A percentile compares a stretch with the other conserved stretches of the same genome.
Evolutionary conservation across 139 green algal species (phyloP).

Genomic region (Edaphochlamys debaryana): DNA sequence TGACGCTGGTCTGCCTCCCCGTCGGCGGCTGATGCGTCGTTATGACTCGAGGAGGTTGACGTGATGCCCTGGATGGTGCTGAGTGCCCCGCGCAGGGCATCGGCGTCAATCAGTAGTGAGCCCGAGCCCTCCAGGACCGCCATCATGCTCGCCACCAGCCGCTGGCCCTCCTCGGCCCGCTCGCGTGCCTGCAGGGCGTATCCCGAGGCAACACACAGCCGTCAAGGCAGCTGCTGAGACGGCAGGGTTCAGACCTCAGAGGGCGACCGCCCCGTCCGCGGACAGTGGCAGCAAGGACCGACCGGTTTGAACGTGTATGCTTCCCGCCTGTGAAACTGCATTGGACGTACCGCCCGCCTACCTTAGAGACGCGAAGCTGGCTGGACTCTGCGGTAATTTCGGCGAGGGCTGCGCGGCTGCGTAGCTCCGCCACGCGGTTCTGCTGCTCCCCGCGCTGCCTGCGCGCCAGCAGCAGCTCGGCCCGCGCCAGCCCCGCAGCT

Average conservation of each 20-base stretch:
- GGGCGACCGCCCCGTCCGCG: too few species aligned
- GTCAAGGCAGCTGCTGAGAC: not conserved
- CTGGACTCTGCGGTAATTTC: not conserved
- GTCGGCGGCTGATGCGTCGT: too few species aligned
- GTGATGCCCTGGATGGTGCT: too few species aligned
- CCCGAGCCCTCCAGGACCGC: not conserved
- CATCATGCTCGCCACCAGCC: not conserved
- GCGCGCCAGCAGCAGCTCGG: not conserved
- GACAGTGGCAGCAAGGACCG: too few species aligned
- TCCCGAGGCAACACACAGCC: not conserved
- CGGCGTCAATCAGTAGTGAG: not conserved
- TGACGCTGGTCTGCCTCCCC: not conserved
- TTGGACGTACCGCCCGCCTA: too few species aligned
- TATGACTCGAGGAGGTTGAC: not conserved
- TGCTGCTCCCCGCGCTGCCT: not conserved
- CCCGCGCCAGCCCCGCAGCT: not conserved
- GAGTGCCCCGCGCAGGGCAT: not conserved
- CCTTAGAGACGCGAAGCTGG: conserved; percentile 35
- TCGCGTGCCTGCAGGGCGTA: conserved; percentile 6
- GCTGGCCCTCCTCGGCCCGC: conserved; percentile 18
- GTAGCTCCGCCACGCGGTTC: not conserved
- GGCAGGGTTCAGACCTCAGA: not conserved
- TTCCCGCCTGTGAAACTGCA: too few species aligned
- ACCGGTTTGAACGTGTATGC: too few species aligned
- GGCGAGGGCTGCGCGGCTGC: not conserved